phyloP scores from a whole-genome alignment of 441 rosid genomes.

The Mallotus japonicus region DNA sequence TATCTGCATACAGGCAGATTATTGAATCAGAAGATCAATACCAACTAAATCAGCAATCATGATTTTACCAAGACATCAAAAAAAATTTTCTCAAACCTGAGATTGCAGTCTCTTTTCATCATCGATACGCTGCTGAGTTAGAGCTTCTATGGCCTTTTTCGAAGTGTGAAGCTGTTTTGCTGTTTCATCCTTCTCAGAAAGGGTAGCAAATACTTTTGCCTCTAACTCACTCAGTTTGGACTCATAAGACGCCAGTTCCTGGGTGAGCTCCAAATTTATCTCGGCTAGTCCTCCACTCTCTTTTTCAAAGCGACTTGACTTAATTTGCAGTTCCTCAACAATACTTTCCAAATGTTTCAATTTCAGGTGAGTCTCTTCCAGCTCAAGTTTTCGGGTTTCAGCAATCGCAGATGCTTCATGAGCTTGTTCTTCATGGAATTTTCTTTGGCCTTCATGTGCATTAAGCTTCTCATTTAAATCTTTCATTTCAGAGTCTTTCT shows the following conservation, averaged over 20 bases:
- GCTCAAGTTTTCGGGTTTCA: conserved; percentile 55
- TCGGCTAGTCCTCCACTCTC: conserved; percentile 72
- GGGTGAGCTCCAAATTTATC: conserved; percentile 71
- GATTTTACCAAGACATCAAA: background rate
- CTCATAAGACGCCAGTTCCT: conserved; percentile 66
- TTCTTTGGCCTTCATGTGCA: conserved; percentile 54
- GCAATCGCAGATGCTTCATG: conserved; percentile 52
- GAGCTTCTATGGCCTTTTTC: conserved; percentile 60
- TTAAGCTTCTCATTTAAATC: conserved; percentile 60
- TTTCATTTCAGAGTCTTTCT: conserved; percentile 53
- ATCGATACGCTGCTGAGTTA: conserved; percentile 53
- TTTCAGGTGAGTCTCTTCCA: conserved; percentile 57
- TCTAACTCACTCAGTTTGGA: conserved; percentile 58
- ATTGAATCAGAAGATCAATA: conserved; percentile 17
- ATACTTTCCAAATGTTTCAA: conserved; percentile 57
- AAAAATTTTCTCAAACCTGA: conserved; percentile 55
- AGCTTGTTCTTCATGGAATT: conserved; percentile 49
- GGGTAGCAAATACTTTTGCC: conserved; percentile 44
- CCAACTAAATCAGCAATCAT: conserved; percentile 2
- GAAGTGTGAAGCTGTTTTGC: conserved; percentile 57
- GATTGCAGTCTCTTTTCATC: conserved; percentile 68
- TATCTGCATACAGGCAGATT: conserved; percentile 45
- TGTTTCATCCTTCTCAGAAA: conserved; percentile 62
- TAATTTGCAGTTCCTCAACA: conserved; percentile 58
- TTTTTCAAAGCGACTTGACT: conserved; percentile 58